Conservation (phyloP, 2,329 filamentous ascomycete genomes). For the Aspergillus niger region DNA sequence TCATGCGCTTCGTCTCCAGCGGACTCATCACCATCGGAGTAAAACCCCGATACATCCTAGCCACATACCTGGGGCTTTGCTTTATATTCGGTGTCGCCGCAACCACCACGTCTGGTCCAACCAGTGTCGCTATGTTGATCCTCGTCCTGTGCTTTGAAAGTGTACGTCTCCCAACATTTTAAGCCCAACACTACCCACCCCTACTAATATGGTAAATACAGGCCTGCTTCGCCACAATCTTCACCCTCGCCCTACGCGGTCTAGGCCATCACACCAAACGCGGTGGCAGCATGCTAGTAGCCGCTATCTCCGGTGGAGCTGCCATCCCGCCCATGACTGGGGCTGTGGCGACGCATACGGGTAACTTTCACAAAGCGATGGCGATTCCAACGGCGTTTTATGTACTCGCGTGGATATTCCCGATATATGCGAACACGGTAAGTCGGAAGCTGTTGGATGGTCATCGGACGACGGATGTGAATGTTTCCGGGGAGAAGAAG, state of each 20-base stretch:
- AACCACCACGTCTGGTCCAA: neutral
- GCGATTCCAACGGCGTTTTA: neutral
- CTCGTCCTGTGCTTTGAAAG: neutral
- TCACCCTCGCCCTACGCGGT: slow-evolving; percentile 1
- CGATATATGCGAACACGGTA: neutral
- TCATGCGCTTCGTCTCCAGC: slow-evolving; percentile 6
- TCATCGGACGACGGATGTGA: neutral
- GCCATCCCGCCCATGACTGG: neutral
- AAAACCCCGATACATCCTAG: slow-evolving; percentile 8
- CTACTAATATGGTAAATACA: neutral
- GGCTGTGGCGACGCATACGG: neutral
- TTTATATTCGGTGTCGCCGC: neutral
- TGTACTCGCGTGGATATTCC: neutral
- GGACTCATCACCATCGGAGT: slow-evolving; percentile 1
- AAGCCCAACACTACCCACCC: neutral
- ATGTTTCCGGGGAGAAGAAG: neutral
- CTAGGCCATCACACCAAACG: slow-evolving; percentile 8
- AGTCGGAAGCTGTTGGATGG: neutral
- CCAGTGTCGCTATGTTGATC: neutral
- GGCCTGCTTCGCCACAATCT: slow-evolving; percentile 15
- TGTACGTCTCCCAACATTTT: neutral
- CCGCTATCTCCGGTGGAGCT: neutral
- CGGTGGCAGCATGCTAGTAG: slow-evolving; percentile 2
- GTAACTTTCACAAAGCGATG: neutral
- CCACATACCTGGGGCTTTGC: neutral